These are phyloP conservation scores for Claviceps cyperi DNA, from an alignment of 2,329 filamentous ascomycete species.

Conservation along the genomic window DNA sequence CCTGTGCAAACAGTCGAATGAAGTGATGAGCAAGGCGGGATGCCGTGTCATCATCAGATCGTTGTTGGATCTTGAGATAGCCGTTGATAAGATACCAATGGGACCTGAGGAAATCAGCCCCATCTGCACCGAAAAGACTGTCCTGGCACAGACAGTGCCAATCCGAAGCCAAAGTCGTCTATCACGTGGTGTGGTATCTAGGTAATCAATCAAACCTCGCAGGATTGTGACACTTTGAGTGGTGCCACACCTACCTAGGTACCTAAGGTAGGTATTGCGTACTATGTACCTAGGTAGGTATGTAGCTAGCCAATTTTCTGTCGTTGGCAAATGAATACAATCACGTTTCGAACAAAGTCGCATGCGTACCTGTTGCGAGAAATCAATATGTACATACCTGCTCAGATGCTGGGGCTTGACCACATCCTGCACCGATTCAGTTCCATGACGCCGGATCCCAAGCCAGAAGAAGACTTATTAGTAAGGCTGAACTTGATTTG, in stretches of 20 bases:
- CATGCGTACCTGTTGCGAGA: too few species aligned
- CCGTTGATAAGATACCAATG: conserved; percentile 74
- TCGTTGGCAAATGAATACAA: too few species aligned
- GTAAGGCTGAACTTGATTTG: too few species aligned
- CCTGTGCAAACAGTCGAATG: conserved; percentile 70
- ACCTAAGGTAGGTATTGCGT: too few species aligned
- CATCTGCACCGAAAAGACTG: conserved; percentile 67
- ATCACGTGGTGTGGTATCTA: background rate
- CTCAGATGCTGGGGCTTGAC: too few species aligned
- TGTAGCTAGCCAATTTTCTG: too few species aligned
- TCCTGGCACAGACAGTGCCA: conserved; percentile 55
- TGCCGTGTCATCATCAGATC: conserved; percentile 67
- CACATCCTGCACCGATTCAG: too few species aligned
- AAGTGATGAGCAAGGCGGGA: conserved; percentile 88
- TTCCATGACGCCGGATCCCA: too few species aligned
- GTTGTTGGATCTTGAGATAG: conserved; percentile 61
- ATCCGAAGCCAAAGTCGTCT: background rate
- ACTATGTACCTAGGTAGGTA: too few species aligned
- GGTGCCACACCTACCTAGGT: background rate
- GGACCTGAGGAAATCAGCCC: conserved; percentile 59
- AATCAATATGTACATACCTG: too few species aligned
- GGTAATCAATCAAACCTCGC: conserved; percentile 6
- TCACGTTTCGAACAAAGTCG: too few species aligned
- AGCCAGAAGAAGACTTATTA: too few species aligned
- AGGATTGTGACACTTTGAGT: conserved; percentile 9